Base-by-base conservation (phyloP, 768 basidiomycete species). In the Boletus reticulatus region DNA sequence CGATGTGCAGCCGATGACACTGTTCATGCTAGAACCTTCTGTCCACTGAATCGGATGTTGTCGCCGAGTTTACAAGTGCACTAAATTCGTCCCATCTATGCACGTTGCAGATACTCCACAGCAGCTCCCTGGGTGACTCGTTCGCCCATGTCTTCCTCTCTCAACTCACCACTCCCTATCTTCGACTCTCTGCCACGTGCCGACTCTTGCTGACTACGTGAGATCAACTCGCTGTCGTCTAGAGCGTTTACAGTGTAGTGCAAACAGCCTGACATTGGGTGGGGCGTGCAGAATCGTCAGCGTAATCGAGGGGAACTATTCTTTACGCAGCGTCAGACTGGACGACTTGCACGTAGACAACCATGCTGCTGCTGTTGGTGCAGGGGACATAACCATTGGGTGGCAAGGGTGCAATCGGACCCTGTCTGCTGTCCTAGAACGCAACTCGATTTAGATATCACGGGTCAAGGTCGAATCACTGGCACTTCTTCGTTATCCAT, bases 31-130 rank as follows among this genome's bases (percentile, higher is more conserved):
- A 75, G 78, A 81, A 82, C 59, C 57, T 58, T 31, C 72, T 82
- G 54, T 71, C 73, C 12, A 73, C 67, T 6, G 68, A 80, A 55
- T 49, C 73, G 1, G 61, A 62, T 10, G 68, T 75, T 4, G 68
- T 77, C 19, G 43, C 61, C 10, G 56, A 70, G 1, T 82, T 88
- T 56, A 67, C 78, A 8, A 62, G 64, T 1, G 80, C 84, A 11
- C 44, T 88, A 47, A 88, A 85, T 62, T 66, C 73, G 3, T 88
- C 87, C 0, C 73, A 60, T 29, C 67, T 88, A 41, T 74, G 76
- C 57, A 67, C 74, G 2, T 71, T 88, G 34, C 77, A 80, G 45
- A 65, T 88, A 24, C 78, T 81, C 17, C 76, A 75, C 45, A 82
- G 83, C 62, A 59, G 56, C n/a, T 54, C 52, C 19, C 75, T 86